A percentile compares a stretch with the other conserved stretches of the same genome.
These are phyloP conservation scores for Populus nigra DNA, from an alignment of 345 rosid species.

Conservation along the genomic window DNA sequence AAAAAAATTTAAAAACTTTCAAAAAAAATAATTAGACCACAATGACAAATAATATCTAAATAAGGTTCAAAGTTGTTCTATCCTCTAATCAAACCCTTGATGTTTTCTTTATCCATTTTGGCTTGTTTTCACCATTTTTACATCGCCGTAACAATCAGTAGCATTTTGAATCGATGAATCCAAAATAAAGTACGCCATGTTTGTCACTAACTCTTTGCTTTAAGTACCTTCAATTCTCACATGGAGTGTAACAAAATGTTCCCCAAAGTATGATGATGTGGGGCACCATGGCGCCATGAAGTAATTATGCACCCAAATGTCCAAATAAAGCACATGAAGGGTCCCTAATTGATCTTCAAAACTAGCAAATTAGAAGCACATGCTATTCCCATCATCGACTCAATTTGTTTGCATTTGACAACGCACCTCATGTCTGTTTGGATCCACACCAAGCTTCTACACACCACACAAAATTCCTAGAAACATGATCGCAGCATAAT, in stretches of 20 bases:
- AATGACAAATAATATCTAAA: too few relatives aligned
- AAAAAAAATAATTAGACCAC: too few relatives aligned
- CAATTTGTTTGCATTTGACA: conserved; percentile 23
- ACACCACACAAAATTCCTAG: not conserved
- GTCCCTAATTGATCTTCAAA: conserved; percentile 12
- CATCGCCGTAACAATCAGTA: not conserved
- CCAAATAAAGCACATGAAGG: not conserved
- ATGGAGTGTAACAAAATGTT: not conserved
- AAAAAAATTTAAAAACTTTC: too few relatives aligned
- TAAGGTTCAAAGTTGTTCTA: too few relatives aligned
- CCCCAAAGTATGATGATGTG: conserved; percentile 6
- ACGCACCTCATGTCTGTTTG: conserved; percentile 4
- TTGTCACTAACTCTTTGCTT: not conserved
- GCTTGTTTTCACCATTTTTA: not conserved
- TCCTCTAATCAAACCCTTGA: not conserved
- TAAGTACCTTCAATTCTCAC: not conserved
- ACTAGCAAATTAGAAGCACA: conserved; percentile 7
- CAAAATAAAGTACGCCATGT: not conserved
- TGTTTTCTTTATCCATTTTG: not conserved
- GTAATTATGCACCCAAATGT: conserved; percentile 16
- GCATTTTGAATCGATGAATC: not conserved
- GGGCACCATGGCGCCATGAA: conserved; percentile 7
- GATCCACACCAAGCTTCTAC: not conserved
- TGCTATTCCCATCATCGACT: conserved; percentile 21
- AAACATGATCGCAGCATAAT: not conserved